A percentile compares a stretch with the other conserved stretches of the same genome.
Conservation (phyloP, 1,284 basidiomycete species). For the Dichomitus squalens region DNA sequence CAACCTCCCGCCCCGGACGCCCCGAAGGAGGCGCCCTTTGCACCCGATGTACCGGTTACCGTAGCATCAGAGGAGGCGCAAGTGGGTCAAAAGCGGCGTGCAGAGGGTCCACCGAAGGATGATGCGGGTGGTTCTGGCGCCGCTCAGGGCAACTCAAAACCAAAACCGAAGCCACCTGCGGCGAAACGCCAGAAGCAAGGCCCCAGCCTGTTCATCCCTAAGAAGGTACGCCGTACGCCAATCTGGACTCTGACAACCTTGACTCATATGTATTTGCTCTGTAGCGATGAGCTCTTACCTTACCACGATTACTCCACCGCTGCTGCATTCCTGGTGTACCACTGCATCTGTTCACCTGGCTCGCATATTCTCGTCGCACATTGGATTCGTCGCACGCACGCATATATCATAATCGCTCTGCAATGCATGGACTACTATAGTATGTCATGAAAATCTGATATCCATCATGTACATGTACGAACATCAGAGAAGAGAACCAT, state of each 20-base stretch:
- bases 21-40: slow-evolving; percentile 4
- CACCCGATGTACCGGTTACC: neutral
- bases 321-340: no score
- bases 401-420: slow-evolving; percentile 1
- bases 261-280: neutral
- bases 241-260: neutral
- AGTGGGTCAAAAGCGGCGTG: slow-evolving; percentile 25
- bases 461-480: neutral
- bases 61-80: slow-evolving; percentile 12
- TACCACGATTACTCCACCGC: neutral
- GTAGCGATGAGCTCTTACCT: neutral
- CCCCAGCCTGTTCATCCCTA: slow-evolving; percentile 36
- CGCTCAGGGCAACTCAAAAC: slow-evolving; percentile 7
- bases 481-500: no score
- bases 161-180: slow-evolving; percentile 21
- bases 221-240: slow-evolving; percentile 21
- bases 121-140: neutral
- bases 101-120: slow-evolving; percentile 17
- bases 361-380: neutral
- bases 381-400: neutral
- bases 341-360: neutral
- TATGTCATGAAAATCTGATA: no score
- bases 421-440: slow-evolving; percentile 3
- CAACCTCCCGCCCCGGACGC: neutral
- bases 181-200: slow-evolving; percentile 33